Conservation (phyloP, 192 early-diverging fungal genomes). For the Funneliformis geosporum region DNA sequence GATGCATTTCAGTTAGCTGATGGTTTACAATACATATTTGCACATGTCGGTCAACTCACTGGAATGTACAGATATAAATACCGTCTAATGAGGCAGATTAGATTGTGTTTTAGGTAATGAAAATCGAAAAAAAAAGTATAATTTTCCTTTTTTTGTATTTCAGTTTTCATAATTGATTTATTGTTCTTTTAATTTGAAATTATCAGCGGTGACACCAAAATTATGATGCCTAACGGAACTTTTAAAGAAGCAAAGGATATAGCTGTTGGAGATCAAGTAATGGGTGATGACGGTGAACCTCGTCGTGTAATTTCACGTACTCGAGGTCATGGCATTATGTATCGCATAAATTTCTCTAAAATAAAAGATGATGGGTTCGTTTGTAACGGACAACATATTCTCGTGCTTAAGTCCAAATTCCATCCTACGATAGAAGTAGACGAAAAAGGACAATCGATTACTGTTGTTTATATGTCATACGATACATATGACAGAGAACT, state of each 20-base stretch:
- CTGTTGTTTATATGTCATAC: neutral
- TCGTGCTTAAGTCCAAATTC: neutral
- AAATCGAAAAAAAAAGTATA: no score
- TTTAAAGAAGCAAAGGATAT: neutral
- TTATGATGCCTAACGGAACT: neutral
- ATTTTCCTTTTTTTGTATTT: no score
- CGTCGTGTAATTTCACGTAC: neutral
- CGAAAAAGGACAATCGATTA: neutral
- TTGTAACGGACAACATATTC: neutral
- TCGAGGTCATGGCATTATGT: neutral
- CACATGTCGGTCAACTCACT: constrained; percentile 97
- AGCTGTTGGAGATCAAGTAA: neutral
- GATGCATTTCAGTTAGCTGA: constrained; percentile 99
- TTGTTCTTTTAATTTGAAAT: no score
- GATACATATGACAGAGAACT: neutral
- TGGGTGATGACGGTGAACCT: neutral
- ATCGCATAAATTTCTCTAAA: neutral
- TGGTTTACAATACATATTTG: constrained; percentile 97
- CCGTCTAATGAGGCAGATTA: constrained; percentile 94
- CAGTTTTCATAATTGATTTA: no score
- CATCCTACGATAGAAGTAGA: neutral
- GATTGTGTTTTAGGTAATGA: constrained; percentile 46
- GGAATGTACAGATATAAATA: constrained; percentile 99
- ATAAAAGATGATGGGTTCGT: neutral
- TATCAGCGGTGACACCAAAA: neutral